These are phyloP conservation scores for Pseudogymnoascus sp. DNA, from an alignment of 2,329 filamentous ascomycete genomes.

Conservation along the genomic window DNA sequence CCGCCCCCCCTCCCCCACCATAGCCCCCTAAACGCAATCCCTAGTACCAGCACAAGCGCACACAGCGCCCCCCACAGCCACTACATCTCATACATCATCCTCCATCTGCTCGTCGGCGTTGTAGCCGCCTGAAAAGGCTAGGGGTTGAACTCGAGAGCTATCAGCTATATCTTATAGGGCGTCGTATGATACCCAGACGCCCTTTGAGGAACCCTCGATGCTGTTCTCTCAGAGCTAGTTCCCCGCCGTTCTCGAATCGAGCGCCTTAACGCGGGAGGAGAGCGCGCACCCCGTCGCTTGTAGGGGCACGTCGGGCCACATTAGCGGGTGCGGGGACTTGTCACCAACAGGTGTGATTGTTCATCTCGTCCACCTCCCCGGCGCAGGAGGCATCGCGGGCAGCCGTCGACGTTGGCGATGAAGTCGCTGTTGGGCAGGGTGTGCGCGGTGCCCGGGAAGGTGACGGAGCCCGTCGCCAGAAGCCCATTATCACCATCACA, in stretches of 20 bases:
- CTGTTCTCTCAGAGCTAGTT: background rate
- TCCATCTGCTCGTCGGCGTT: background rate
- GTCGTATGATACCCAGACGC: too few species aligned
- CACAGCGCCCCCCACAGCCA: background rate
- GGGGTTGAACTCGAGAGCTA: background rate
- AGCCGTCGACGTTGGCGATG: background rate
- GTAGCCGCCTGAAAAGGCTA: too few species aligned
- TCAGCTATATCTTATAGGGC: background rate
- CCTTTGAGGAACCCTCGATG: background rate
- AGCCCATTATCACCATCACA: background rate
- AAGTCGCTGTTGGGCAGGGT: background rate
- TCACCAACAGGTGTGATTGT: too few species aligned
- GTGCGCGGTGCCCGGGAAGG: background rate
- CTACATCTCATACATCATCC: background rate
- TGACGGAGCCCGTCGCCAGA: background rate
- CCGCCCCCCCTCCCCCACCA: background rate
- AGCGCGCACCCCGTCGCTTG: background rate
- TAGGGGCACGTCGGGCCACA: background rate
- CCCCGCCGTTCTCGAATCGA: background rate
- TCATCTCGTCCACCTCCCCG: background rate
- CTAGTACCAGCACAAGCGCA: background rate
- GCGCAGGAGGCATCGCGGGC: background rate
- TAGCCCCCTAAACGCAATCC: background rate
- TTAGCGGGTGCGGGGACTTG: background rate
- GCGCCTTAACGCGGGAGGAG: background rate